Evolutionary conservation across 2,329 filamentous ascomycete genomes (phyloP).

Genomic region (Monilinia polystroma): DNA sequence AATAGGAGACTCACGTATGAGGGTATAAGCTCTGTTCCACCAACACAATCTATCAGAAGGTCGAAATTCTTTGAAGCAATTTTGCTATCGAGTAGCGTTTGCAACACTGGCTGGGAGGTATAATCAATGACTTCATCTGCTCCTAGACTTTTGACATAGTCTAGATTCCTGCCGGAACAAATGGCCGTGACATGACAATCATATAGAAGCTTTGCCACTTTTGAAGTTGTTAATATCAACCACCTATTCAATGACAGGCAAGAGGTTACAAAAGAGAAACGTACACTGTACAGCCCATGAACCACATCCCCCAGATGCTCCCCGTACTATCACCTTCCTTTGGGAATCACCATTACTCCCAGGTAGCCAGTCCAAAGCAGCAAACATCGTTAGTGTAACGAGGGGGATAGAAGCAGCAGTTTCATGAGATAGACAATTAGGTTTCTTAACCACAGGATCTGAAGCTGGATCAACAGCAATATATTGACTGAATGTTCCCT

Average conservation of each 20-base stretch:
- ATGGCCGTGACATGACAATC: conserved; percentile 38
- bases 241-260: neutral
- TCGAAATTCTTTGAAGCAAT: conserved; percentile 26
- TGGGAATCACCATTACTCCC: conserved; percentile 21
- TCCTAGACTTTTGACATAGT: conserved; percentile 34
- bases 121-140: conserved; percentile 39
- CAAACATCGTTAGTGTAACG: conserved; percentile 45
- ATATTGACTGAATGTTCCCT: conserved; percentile 39
- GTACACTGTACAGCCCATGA: conserved; percentile 36
- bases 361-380: conserved; percentile 37
- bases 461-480: conserved; percentile 34
- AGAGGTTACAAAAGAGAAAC: conserved; percentile 4
- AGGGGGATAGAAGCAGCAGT: conserved; percentile 48
- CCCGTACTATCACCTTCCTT: conserved; percentile 33
- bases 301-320: conserved; percentile 38
- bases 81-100: conserved; percentile 26
- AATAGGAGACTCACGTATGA: conserved; percentile 29
- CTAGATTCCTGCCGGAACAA: conserved; percentile 35
- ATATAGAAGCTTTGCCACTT: conserved; percentile 36
- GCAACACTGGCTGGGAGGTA: conserved; percentile 29
- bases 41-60: conserved; percentile 41
- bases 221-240: conserved; percentile 3
- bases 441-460: conserved; percentile 41
- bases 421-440: conserved; percentile 44
- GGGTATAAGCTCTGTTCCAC: conserved; percentile 39